Base-by-base conservation (phyloP, 2,329 filamentous ascomycete genomes). In the Plenodomus lindquistii region DNA sequence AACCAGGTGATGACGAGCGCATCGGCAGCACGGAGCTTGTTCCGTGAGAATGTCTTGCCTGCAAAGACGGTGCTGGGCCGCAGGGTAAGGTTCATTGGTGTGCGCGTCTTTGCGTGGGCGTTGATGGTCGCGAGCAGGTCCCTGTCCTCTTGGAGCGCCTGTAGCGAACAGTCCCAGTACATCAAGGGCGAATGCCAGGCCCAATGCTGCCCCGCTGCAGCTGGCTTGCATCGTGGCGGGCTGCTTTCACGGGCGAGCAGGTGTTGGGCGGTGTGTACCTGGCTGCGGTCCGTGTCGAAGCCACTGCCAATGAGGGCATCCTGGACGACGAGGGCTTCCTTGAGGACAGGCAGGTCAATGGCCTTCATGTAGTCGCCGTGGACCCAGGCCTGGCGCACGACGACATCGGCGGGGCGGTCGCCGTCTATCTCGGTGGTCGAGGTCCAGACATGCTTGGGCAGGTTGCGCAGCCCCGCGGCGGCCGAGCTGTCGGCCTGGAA, bases 361-460 rank as follows among this genome's bases (percentile, higher is more conserved):
- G 88, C 89, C 62, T 85, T 80, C 85, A 92, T 92, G 65, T 91
- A 91, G 67, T 82, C 86, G 54, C 87, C 88, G 64, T 92, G 88
- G 15, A 93, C 81, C 89, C 89, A 93, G 46, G 90, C 81, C 48
- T 89, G 89, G 57, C 88, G 86, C 83, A 93, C 88, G 46, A 88
- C 84, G n/a, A 93, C 84, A 67, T 93, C 88, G 37, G 77, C 75
- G 20, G 73, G 65, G 4, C 73, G 71, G 44, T 76, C 76, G 40
- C 81, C 81, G 29, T 81, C 73, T 44, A 88, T 76, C 21, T 85
- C 83, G 50, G 84, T 82, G 5, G 86, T 87, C 31, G 86, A 86
- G 20, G 88, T 91, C 89, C 89, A 93, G 58, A 89, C 88, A 81
- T 92, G 87, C 63, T 87, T 85, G 22, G 89, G 88, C 7, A 91